phyloP scores from a whole-genome alignment of 140 eudicot species.

The Erigeron philadelphicus region DNA sequence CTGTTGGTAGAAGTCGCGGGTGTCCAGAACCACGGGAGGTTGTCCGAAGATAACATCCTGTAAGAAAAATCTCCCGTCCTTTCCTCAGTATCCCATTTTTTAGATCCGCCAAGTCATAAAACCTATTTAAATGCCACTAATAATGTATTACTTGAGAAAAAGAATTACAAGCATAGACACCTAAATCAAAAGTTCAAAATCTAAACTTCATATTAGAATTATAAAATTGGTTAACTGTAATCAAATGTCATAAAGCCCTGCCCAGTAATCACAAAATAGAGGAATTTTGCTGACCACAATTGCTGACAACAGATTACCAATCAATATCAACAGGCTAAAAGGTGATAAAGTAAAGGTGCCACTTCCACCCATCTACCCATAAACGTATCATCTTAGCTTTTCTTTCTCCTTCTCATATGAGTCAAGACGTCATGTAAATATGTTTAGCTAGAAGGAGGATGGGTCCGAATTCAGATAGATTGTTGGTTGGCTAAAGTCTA shows the following conservation, averaged over 20 bases:
- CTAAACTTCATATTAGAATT: conserved; percentile 4
- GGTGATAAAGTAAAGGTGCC: neutral
- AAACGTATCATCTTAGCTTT: neutral
- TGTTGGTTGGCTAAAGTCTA: neutral
- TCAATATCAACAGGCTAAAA: neutral
- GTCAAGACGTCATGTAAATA: neutral
- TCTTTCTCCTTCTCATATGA: neutral
- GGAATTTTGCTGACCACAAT: neutral
- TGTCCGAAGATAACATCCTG: conserved; percentile 88
- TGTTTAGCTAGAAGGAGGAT: neutral
- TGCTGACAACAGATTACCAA: neutral
- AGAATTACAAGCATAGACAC: conserved; percentile 3
- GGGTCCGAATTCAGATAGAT: neutral
- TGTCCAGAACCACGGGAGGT: conserved; percentile 52
- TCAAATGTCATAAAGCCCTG: conserved; percentile 8
- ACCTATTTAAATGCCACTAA: conserved; percentile 41
- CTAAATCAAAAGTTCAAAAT: conserved; percentile 7
- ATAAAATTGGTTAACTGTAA: neutral
- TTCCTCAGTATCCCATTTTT: conserved; percentile 69
- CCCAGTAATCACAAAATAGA: neutral
- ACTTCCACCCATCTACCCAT: neutral
- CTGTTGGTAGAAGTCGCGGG: conserved; percentile 82
- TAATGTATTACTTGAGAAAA: conserved; percentile 2
- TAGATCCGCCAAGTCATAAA: conserved; percentile 67
- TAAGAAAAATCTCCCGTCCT: conserved; percentile 71